Evolutionary conservation across 768 basidiomycete species (phyloP), one percentile per base, ranked within the genome.

Genomic region (Dendrothele bispora): DNA sequence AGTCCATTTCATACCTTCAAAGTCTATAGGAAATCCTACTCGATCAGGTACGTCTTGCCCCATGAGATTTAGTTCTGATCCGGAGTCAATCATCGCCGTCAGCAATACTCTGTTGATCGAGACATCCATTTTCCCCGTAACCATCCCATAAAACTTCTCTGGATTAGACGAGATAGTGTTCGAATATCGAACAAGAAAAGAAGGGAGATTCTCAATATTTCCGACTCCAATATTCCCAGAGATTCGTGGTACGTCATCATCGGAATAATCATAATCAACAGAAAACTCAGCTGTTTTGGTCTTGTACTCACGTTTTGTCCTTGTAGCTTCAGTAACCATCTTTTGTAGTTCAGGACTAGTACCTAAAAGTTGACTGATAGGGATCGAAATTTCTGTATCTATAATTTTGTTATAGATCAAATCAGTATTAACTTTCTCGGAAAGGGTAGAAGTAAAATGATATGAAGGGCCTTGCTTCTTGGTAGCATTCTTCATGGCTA

Each of bases 1-100:
- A 0, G 62, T 56, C 65, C 65, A 66, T 0, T 52, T 17, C 7
- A 44, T 26, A 0, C 65, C 62, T 21, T 65, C 62, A 17, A 24
- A 36, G 36, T 97, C 92, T 70, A 98, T 78, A 4, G 90, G 20
- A 17, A 43, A 25, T 32, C 26, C 27, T 20, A 14, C 7, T 15
- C 32, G 35, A 4, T 48, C 30, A 1, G 24, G 10, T 3, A 24
- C 18, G 18, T 45, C 25, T 11, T 21, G 6, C 3, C 26, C 41
- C 2, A 26, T 40, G 1, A 50, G n/a, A 25, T 50, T 50, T 20
- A 50, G 18, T 17, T 50, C 42, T 0, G 49, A 44, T 3, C 49
- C 49, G 0, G 49, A 21, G 18, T 50, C 49, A 30, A 50, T 44
- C 49, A 50, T 43, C 0, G 42, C 41, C 3, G 8, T 5, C 15